Evolutionary conservation across 441 rosid genomes (phyloP).

Genomic region (Populus tomentosa): DNA sequence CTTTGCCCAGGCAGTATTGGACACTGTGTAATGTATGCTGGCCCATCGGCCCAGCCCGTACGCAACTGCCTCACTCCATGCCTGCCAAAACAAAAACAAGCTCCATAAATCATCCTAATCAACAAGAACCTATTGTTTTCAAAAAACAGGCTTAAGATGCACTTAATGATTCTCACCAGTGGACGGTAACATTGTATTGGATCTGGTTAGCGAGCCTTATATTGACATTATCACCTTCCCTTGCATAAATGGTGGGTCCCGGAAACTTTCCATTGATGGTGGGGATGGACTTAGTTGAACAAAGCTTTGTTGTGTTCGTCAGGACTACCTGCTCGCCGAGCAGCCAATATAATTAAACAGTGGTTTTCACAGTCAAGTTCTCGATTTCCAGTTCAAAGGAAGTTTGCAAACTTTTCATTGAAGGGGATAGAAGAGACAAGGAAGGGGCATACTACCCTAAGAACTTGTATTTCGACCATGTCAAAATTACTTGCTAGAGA

Average conservation of each 20-base stretch:
- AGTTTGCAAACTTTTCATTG: background rate
- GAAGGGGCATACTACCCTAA: background rate
- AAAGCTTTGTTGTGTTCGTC: conserved; percentile 56
- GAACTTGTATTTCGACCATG: background rate
- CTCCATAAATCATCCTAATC: background rate
- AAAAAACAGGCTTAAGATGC: background rate
- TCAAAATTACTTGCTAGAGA: background rate
- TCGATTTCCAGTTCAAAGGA: background rate
- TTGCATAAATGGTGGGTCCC: conserved; percentile 79
- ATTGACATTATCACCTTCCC: conserved; percentile 72
- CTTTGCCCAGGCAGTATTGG: conserved; percentile 74
- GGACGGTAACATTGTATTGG: conserved; percentile 64
- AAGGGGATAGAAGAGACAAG: background rate
- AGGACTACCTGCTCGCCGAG: conserved; percentile 48
- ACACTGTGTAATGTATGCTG: conserved; percentile 82
- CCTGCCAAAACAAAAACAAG: conserved; percentile 32
- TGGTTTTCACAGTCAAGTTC: background rate
- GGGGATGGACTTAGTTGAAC: conserved; percentile 64
- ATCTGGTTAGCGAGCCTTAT: conserved; percentile 71
- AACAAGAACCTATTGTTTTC: background rate
- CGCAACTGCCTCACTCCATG: conserved; percentile 75
- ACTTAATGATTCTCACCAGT: conserved; percentile 42
- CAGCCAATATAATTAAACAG: background rate
- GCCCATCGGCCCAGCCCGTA: conserved; percentile 93
- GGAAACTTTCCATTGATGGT: conserved; percentile 76